Conservation (phyloP, 768 basidiomycete genomes). For the Psilocybe subaeruginosa region DNA sequence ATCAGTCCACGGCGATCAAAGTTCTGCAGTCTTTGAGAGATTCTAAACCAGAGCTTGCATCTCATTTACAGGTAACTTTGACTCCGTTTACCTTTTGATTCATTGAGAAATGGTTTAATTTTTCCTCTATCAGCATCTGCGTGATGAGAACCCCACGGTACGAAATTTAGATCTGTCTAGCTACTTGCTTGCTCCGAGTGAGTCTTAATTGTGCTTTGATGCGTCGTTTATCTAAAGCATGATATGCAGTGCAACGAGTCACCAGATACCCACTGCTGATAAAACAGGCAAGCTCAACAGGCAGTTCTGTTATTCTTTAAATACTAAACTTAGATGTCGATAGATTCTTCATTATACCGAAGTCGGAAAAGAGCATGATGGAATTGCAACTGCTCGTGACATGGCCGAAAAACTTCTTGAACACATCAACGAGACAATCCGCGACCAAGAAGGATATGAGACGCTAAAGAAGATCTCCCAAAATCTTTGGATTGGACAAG, state of each 20-base stretch:
- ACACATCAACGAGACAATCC: slow-evolving; percentile 87
- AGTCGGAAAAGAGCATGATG: slow-evolving; percentile 57
- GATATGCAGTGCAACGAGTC: slow-evolving; percentile 82
- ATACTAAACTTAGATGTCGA: not conserved
- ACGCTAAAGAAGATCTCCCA: slow-evolving; percentile 76
- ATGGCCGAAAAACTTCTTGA: slow-evolving; percentile 75
- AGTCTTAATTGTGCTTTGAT: slow-evolving; percentile 25
- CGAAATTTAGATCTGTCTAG: slow-evolving; percentile 89
- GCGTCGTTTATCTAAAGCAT: slow-evolving; percentile 1
- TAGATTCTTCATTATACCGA: slow-evolving; percentile 84
- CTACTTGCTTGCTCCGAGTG: slow-evolving; percentile 91
- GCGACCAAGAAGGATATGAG: slow-evolving; percentile 80
- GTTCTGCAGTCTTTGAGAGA: slow-evolving; percentile 75
- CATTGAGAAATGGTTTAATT: not conserved
- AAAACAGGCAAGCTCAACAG: slow-evolving; percentile 52
- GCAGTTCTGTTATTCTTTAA: not conserved
- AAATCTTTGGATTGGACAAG: slow-evolving; percentile 86
- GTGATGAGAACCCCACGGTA: slow-evolving; percentile 71
- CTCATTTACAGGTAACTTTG: slow-evolving; percentile 64
- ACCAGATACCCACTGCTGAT: slow-evolving; percentile 93
- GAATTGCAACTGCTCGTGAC: slow-evolving; percentile 56
- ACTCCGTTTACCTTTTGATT: not conserved
- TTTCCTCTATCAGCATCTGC: slow-evolving; percentile 53
- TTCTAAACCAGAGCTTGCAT: slow-evolving; percentile 63
- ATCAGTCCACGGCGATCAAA: slow-evolving; percentile 79